Conservation (phyloP, 202 grass and related monocot species). For the Brachypodium distachyon region DNA sequence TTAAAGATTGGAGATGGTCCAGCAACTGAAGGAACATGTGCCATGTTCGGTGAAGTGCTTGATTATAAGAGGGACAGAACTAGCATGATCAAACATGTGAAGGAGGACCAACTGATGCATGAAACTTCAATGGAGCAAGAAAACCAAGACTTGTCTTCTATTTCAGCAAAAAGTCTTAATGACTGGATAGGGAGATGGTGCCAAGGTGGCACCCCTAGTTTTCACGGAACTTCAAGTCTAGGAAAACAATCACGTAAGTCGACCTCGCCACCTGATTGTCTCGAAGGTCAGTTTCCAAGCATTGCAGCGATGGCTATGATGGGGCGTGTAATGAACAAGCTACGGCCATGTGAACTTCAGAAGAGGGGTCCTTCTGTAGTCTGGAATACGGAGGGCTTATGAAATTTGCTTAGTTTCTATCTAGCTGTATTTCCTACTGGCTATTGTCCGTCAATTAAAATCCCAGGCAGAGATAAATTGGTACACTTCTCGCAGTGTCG, state of each 20-base stretch:
- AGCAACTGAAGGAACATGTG: conserved; percentile 13
- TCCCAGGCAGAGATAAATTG: not conserved
- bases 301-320: conserved; percentile 85
- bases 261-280: conserved; percentile 17
- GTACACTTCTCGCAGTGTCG: not conserved
- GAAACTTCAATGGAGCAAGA: conserved; percentile 7
- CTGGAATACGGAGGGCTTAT: conserved; percentile 56
- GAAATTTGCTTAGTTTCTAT: conserved; percentile 6
- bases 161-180: conserved; percentile 17
- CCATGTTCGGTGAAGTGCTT: conserved; percentile 1
- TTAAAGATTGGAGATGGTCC: conserved; percentile 22
- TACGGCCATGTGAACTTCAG: conserved; percentile 58
- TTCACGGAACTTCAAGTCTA: conserved; percentile 15
- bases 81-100: conserved; percentile 1
- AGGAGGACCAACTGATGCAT: conserved; percentile 8
- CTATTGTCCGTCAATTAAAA: not conserved
- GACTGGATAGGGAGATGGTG: conserved; percentile 54
- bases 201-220: conserved; percentile 27
- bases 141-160: conserved; percentile 13
- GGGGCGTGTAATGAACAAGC: conserved; percentile 66
- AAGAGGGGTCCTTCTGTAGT: conserved; percentile 55
- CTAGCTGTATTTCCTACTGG: not conserved
- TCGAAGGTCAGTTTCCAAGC: conserved; percentile 42
- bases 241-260: conserved; percentile 2
- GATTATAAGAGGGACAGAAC: not conserved